Evolutionary conservation across 441 rosid genomes (phyloP).

Genomic region (Adansonia madagascariensis): DNA sequence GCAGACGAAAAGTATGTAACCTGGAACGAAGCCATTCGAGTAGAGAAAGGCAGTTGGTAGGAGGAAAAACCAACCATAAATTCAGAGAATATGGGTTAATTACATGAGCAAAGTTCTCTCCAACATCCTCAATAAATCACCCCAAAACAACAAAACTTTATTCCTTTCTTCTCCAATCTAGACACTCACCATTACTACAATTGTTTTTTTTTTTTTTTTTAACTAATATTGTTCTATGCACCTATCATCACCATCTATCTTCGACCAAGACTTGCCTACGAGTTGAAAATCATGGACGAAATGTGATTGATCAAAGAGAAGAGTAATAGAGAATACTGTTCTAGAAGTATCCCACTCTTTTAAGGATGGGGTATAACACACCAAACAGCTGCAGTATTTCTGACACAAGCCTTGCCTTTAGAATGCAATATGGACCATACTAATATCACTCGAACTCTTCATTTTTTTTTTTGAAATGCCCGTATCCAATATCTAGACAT

Average conservation of each 20-base stretch:
- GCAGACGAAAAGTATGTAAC: too few species aligned
- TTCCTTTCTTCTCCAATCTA: background rate
- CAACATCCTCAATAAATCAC: background rate
- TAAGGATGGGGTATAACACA: background rate
- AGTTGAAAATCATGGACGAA: background rate
- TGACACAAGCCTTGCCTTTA: background rate
- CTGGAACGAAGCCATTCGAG: too few species aligned
- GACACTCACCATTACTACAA: background rate
- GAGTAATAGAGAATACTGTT: background rate
- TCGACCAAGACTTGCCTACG: background rate
- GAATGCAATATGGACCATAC: background rate
- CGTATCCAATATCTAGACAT: too few species aligned
- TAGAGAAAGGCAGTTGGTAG: too few species aligned
- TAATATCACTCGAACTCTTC: too few species aligned
- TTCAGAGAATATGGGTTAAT: too few species aligned
- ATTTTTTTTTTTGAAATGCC: too few species aligned
- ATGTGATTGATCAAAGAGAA: background rate
- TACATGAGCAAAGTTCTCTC: too few species aligned
- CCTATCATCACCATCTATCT: background rate
- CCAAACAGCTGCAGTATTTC: background rate
- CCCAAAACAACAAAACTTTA: background rate
- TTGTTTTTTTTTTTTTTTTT: background rate
- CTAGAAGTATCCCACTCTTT: background rate
- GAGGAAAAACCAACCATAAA: too few species aligned
- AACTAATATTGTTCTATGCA: background rate